phyloP scores from a whole-genome alignment of 2,329 filamentous ascomycete genomes.

The Phialemoniopsis sp. region DNA sequence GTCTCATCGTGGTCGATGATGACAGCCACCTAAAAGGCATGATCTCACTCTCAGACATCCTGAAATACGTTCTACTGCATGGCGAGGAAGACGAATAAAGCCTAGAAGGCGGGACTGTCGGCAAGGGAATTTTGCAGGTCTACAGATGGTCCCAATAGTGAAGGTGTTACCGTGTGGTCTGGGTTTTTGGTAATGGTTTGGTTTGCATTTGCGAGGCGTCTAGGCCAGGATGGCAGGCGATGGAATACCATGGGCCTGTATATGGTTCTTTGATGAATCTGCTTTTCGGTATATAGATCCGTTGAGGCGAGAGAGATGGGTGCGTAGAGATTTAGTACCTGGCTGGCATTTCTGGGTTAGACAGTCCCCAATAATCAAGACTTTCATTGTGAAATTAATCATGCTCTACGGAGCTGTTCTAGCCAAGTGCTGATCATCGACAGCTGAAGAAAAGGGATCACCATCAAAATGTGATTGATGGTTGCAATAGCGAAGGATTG shows the following conservation, averaged over 20 bases:
- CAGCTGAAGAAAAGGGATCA: too few relatives aligned
- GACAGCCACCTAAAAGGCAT: slow-evolving; percentile 81
- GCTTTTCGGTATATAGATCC: slow-evolving; percentile 12
- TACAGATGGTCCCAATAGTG: background rate
- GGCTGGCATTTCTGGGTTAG: too few relatives aligned
- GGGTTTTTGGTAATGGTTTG: slow-evolving; percentile 2
- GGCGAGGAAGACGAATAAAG: slow-evolving; percentile 59
- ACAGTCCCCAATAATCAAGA: too few relatives aligned
- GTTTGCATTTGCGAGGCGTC: slow-evolving; percentile 20
- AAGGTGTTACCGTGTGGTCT: background rate
- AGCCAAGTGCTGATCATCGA: too few relatives aligned
- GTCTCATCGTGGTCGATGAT: slow-evolving; percentile 90
- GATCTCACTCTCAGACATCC: slow-evolving; percentile 90
- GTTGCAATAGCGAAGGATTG: too few relatives aligned
- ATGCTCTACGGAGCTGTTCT: too few relatives aligned
- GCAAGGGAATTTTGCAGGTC: background rate
- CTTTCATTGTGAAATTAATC: too few relatives aligned
- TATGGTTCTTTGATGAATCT: slow-evolving; percentile 8
- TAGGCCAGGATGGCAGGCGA: slow-evolving; percentile 11
- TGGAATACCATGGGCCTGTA: slow-evolving; percentile 18
- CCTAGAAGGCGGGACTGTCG: slow-evolving; percentile 3
- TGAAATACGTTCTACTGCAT: slow-evolving; percentile 87
- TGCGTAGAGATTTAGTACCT: background rate
- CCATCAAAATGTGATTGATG: too few relatives aligned
- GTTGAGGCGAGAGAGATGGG: background rate